Evolutionary conservation across 345 rosid species (phyloP).

Genomic region (Carallia brachiata): DNA sequence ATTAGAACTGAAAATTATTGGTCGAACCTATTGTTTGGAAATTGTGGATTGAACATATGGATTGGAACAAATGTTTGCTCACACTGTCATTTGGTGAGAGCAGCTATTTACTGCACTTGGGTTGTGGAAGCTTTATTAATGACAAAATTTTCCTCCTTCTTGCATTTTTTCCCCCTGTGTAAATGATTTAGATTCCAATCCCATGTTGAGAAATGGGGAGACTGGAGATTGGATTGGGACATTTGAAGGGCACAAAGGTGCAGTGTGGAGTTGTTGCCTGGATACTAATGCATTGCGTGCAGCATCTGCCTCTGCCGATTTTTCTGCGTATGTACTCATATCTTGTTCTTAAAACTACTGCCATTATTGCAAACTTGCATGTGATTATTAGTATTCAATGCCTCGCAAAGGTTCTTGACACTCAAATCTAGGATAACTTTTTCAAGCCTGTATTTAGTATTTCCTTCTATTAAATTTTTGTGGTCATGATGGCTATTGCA

Average conservation of each 20-base stretch:
- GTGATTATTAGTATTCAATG: not conserved
- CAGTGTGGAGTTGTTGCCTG: slow-evolving; percentile 95
- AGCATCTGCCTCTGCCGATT: slow-evolving; percentile 99
- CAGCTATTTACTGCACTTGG: not conserved
- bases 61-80: not conserved
- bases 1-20: not conserved
- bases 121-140: not conserved
- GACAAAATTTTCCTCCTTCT: not conserved
- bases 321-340: slow-evolving; percentile 62
- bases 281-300: slow-evolving; percentile 85
- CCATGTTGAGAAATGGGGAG: slow-evolving; percentile 99
- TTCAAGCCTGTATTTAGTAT: not conserved
- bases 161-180: slow-evolving; percentile 13
- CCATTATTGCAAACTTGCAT: too few species aligned
- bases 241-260: slow-evolving; percentile 98
- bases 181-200: slow-evolving; percentile 66
- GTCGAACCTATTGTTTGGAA: too few species aligned
- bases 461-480: not conserved
- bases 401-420: too few species aligned
- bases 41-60: too few species aligned
- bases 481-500: not conserved
- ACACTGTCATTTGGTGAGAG: not conserved
- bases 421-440: not conserved
- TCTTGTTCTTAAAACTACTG: not conserved
- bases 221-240: slow-evolving; percentile 99